Base-by-base conservation (phyloP, 305 asterid genomes). In the Plantago coronopus region DNA sequence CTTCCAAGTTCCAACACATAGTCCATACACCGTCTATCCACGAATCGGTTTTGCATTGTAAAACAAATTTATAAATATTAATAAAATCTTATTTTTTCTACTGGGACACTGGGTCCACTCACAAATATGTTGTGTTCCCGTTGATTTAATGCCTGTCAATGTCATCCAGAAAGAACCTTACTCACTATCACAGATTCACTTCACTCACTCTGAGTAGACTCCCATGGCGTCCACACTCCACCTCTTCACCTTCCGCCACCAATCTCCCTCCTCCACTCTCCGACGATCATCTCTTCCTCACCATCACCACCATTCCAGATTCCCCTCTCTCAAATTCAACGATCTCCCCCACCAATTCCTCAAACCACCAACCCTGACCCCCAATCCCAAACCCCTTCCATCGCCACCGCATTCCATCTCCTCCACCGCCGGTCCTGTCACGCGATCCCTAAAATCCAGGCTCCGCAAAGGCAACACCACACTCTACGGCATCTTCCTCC, bases 401-500 rank as follows among this genome's bases (percentile, higher is more conserved):
- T n/a, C 73, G 20, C 68, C 65, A 44, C 77, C 62, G 22, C 63
- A 51, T 62, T 20, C 68, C 46, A 27, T 76, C 69, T 15, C 64
- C 64, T 0, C 79, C 48, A 5, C 53, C 37, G 0, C 82, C 38
- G 5, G 54, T 18, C 18, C 69, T 11, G 22, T 66, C 3, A 64
- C 71, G 1, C 72, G 54, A 7, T 63, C 96, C 17, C 82, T 88
- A 65, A 91, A 91, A 68, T 10, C 83, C 57, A 91, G 95, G 55
- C 87, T 83, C 69, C 70, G 68, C 48, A 76, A 74, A 19, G 83
- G 82, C 55, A 86, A 81, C 11, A 71, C 81, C 17, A 69, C 81
- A 16, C 75, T 84, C 19, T 84, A 79, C 51, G 88, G 91, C 7
- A 78, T 84, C 76, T 84, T 84, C 74, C 83, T 84, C 74, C 83